These are phyloP conservation scores for Dendryphion nanum DNA, from an alignment of 2,329 filamentous ascomycete genomes.

Conservation along the genomic window DNA sequence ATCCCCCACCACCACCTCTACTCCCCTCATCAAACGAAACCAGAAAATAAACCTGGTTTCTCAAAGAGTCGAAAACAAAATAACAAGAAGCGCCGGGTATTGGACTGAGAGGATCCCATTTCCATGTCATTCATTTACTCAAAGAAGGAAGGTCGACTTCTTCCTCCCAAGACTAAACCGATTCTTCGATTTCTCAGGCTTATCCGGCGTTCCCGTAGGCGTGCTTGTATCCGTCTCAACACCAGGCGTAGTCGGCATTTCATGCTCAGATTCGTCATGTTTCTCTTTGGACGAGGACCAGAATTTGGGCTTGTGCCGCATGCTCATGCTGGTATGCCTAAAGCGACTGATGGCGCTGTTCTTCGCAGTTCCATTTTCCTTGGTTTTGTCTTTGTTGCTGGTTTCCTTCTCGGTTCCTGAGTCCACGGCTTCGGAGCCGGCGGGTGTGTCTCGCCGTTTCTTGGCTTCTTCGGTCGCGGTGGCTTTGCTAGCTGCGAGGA, in stretches of 20 bases:
- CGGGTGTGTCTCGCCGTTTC: slow-evolving; percentile 1
- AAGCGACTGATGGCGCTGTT: slow-evolving; percentile 60
- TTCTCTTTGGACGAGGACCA: slow-evolving; percentile 55
- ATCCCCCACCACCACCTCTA: no score
- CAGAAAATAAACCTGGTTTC: no score
- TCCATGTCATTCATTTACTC: no score
- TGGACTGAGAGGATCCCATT: no score
- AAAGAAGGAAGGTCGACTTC: slow-evolving; percentile 57
- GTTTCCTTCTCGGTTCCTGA: no score
- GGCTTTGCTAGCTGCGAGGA: slow-evolving; percentile 65
- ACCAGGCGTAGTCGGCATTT: slow-evolving; percentile 17
- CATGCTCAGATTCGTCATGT: slow-evolving; percentile 21
- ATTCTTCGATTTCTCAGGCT: slow-evolving; percentile 54
- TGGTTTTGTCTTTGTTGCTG: slow-evolving; percentile 12
- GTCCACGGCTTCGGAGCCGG: neutral
- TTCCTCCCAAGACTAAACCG: slow-evolving; percentile 70
- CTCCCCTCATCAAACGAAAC: no score
- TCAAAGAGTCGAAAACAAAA: no score
- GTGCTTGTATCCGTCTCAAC: slow-evolving; percentile 14
- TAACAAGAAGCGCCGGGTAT: no score
- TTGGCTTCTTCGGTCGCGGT: slow-evolving; percentile 52
- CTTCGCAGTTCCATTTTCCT: slow-evolving; percentile 41
- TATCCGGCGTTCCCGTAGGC: slow-evolving; percentile 16
- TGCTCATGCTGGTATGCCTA: slow-evolving; percentile 71
- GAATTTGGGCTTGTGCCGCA: slow-evolving; percentile 72